Evolutionary conservation across 75 land plant species (phyloP).

Genomic region (Cunninghamia lanceolata): DNA sequence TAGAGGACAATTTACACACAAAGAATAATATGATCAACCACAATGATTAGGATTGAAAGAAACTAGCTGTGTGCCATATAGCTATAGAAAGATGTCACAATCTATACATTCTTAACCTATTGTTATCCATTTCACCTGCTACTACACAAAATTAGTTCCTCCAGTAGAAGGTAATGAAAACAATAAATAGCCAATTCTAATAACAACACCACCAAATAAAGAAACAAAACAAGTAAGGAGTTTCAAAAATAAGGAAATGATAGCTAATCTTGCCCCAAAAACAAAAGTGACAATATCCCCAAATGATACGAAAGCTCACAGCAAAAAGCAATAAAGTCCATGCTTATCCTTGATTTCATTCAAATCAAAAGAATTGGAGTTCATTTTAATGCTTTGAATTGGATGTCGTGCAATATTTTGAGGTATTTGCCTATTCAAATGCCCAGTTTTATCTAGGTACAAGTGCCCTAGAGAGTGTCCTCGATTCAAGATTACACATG

Average conservation of each 20-base stretch:
- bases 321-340: not conserved
- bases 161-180: not conserved
- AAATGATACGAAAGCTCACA: not conserved
- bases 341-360: not conserved
- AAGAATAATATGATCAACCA: not conserved
- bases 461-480: no score
- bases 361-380: not conserved
- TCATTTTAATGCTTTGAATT: not conserved
- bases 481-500: no score
- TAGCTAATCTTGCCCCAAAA: not conserved
- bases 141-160: not conserved
- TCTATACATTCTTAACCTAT: not conserved
- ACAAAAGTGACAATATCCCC: no score
- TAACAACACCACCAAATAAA: not conserved
- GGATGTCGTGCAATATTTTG: no score
- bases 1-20: not conserved
- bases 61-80: not conserved
- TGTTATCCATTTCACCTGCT: not conserved
- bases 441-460: no score
- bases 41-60: not conserved
- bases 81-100: not conserved
- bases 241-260: not conserved
- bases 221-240: not conserved
- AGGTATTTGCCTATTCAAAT: no score
- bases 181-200: not conserved